A percentile compares a stretch with the other conserved stretches of the same genome.
Evolutionary conservation across 2,329 filamentous ascomycete species (phyloP).

Genomic region (Aspergillus sp.): DNA sequence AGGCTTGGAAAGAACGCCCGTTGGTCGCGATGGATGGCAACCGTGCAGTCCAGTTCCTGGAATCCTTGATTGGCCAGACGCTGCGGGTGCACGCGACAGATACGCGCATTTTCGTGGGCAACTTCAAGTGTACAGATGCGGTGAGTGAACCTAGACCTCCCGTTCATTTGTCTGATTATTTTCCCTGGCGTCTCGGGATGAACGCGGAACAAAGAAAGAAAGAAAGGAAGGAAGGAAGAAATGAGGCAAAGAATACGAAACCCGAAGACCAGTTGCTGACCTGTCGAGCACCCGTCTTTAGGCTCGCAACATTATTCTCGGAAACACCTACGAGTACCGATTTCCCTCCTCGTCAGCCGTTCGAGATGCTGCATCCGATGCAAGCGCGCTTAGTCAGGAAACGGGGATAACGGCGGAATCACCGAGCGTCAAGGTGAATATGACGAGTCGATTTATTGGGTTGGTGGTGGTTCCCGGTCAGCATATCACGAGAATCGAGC

Average conservation of each 20-base stretch:
- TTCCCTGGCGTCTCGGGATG: neutral
- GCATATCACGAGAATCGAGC: slow-evolving; percentile 82
- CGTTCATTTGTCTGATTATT: slow-evolving; percentile 8
- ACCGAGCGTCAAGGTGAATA: slow-evolving; percentile 59
- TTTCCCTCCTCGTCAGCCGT: slow-evolving; percentile 60
- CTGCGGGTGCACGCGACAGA: slow-evolving; percentile 79
- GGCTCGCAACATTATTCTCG: slow-evolving; percentile 86
- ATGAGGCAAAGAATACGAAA: slow-evolving; percentile 8
- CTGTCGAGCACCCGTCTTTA: slow-evolving; percentile 36
- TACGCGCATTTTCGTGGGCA: slow-evolving; percentile 81
- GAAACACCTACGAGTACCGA: slow-evolving; percentile 85
- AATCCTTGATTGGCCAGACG: slow-evolving; percentile 72
- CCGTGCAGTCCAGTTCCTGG: slow-evolving; percentile 39
- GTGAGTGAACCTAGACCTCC: slow-evolving; percentile 51
- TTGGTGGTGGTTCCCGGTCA: slow-evolving; percentile 85
- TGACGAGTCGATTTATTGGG: slow-evolving; percentile 84
- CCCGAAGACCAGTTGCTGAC: slow-evolving; percentile 14
- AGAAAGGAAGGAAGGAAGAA: neutral
- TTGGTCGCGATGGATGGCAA: slow-evolving; percentile 35
- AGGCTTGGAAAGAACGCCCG: neutral
- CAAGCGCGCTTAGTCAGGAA: slow-evolving; percentile 21
- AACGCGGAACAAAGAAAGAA: neutral
- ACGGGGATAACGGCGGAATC: slow-evolving; percentile 16
- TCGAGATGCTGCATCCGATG: slow-evolving; percentile 40
- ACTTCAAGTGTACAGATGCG: slow-evolving; percentile 92